Evolutionary conservation across 331 rosid species (phyloP), one percentile per base, ranked within the genome.

Genomic region (Rosa hybrid): DNA sequence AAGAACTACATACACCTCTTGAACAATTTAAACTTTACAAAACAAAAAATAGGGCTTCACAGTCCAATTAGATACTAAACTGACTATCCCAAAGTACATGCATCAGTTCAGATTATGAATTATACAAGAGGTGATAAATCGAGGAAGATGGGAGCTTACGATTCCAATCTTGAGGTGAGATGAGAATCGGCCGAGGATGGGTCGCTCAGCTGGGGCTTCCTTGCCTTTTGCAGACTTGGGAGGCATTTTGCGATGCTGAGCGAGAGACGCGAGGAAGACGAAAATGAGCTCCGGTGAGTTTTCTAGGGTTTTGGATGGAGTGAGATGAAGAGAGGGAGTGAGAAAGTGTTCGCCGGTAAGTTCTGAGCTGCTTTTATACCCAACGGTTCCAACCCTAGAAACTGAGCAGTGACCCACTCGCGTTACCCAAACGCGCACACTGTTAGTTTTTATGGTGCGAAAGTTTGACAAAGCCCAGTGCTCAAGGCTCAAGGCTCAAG

Each of bases 131-230:
- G 49, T 51, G 27, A 39, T 27, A 81, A 82, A 27, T 9, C 69
- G 45, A 8, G 25, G 30, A 44, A 1, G 68, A 53, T 11, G 16
- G 46, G 71, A 73, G 71, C 74, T 34, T 89, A 94, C 97, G 53
- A 94, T 94, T 79, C 97, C 98, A 83, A 94, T 94, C 84, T 94
- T 92, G 79, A 94, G 94, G 80, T 92, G 98, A 79, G 98, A 92
- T n/a, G 98, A 94, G 85, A 92, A 91, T 70, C 98, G 94, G 81
- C 97, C 97, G 18, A 94, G 79, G 86, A 92, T 86, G 76, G 94
- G 86, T 48, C 97, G 90, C 85, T 94, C 98, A 51, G 86, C 92
- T 6, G 97, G 94, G 20, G 90, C 92, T 81, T 94, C 98, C 89
- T 94, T 94, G 8, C 90, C 90, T 76, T 94, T 94, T 41, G 97